Base-by-base conservation (phyloP, 306 rosid genomes). In the Canavalia ensiformis region DNA sequence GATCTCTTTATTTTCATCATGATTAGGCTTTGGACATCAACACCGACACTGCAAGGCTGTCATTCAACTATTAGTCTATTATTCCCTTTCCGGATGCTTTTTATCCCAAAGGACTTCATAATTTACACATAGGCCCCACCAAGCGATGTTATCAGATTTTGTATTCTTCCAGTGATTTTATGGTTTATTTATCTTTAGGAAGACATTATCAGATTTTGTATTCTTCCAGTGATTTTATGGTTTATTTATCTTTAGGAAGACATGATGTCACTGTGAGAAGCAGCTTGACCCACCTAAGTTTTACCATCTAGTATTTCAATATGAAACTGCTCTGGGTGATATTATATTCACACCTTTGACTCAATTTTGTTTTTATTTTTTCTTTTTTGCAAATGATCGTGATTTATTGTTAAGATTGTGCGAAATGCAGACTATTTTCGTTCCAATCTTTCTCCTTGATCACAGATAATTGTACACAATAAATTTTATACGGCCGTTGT, bases 41-140 rank as follows among this genome's bases (percentile, higher is more conserved):
- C 86, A 81, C 82, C 87, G 88, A 68, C 85, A 74, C 72, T 75
- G 89, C 87, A 82, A 83, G 85, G 77, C 88, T 88, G 91, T 89
- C 87, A 56, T 82, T 34, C 71, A 78, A 82, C 77, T 77, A 73
- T 69, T 82, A 52, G 74, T 68, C 74, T 29, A 68, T 45, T 68
- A 68, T 87, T 75, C 62, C 65, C 70, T 90, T 85, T 76, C 62
- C 51, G 68, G 50, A 84, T 69, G 81, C 83, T 74, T 77, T 90
- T 85, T 82, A 74, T 72, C 85, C 4, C 52, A 81, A 84, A 88
- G 84, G 84, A 84, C 76, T 79, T 52, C 67, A 88, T 90, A 56
- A 90, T 90, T 89, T 68, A 60, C 62, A 72, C 56, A 69, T 33
- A 65, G 85, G 80, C 85, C 92, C 90, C 86, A 86, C 93, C 29